Evolutionary conservation across 192 early-diverging fungal genomes (phyloP), one percentile per base, ranked within the genome.

Genomic region (Backusella australiensis): DNA sequence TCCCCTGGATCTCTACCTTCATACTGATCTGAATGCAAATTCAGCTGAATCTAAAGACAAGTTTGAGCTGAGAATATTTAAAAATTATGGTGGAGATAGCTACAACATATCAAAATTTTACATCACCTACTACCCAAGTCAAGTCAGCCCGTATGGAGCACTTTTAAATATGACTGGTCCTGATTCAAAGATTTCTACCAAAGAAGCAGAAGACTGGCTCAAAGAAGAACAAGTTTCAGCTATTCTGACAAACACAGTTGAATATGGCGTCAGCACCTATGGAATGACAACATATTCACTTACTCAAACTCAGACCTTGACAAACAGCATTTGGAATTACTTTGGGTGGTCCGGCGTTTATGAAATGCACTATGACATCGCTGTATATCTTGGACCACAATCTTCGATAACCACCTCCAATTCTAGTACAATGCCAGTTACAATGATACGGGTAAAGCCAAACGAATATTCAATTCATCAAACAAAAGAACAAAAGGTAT

Each of bases 241-340:
- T 19, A 19, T 49, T 4, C 15, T 49, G 46, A 49, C 1, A 49
- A 49, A 49, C 15, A 49, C 46, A 6, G 14, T 29, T 34, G 14
- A 41, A 44, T 34, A 15, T 39, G 23, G 34, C 32, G 42, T 67
- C 23, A 38, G 6, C 41, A 68, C 26, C 1, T 15, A 19, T 39
- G 39, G 12, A 67, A 67, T 42, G 67, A 67, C 35, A 44, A 34
- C 19, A 17, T 75, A 11, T 42, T 67, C 66, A 67, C 66, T 34
- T 7, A 46, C 35, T 19, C 14, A 67, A 39, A 29, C 67, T 34
- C 74, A 26, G 8, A 42, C 44, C 21, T 42, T 75, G 15, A 63
- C 38, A 68, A 6, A 41, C 6, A 42, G 23, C 67, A 65, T 41
- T 39, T 75, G 74, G 74, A 75, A 75, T 46, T 19, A 34, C 32